phyloP scores from a whole-genome alignment of 78 protist genomes.

The Chrysochromulina tobinii region DNA sequence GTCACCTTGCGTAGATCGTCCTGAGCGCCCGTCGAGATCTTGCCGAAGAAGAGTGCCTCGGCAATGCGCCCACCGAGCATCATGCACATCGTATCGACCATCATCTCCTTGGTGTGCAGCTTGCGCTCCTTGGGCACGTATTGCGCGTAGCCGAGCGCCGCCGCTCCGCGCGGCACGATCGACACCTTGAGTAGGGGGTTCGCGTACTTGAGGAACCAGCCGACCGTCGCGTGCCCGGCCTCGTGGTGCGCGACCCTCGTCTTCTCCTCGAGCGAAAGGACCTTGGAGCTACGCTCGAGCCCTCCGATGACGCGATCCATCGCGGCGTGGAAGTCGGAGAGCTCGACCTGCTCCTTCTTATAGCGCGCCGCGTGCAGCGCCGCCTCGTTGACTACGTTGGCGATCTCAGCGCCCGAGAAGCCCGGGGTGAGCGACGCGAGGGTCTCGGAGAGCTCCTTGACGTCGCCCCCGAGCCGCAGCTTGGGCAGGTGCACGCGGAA shows the following conservation, averaged over 20 bases:
- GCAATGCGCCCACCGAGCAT: conserved; percentile 48
- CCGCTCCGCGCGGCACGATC: conserved; percentile 95
- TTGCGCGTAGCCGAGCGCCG: conserved; percentile 90
- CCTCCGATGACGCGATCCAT: conserved; percentile 95
- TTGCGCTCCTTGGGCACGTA: conserved; percentile 90
- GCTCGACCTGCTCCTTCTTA: conserved; percentile 42
- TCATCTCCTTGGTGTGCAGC: conserved; percentile 75
- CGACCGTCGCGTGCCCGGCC: conserved; percentile 97
- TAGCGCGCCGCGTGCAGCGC: conserved; percentile 64
- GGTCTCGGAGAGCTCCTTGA: conserved; percentile 23
- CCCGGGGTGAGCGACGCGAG: conserved; percentile 69
- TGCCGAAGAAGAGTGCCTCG: neutral
- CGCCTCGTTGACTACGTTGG: conserved; percentile 91
- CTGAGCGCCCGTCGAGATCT: conserved; percentile 14
- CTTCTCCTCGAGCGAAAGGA: conserved; percentile 73
- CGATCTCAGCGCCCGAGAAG: conserved; percentile 93
- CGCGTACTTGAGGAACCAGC: conserved; percentile 95
- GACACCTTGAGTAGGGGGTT: conserved; percentile 94
- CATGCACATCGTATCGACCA: conserved; percentile 80
- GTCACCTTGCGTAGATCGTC: conserved; percentile 90
- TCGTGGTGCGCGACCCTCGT: conserved; percentile 95
- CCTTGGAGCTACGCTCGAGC: conserved; percentile 56
- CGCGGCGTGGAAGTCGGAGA: conserved; percentile 88
- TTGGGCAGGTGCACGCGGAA: conserved; percentile 87
- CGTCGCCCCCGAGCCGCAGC: conserved; percentile 44